A percentile compares a stretch with the other conserved stretches of the same genome.
Evolutionary conservation across 2,329 filamentous ascomycete genomes (phyloP).

Genomic region (Leptoxyphium fumago): DNA sequence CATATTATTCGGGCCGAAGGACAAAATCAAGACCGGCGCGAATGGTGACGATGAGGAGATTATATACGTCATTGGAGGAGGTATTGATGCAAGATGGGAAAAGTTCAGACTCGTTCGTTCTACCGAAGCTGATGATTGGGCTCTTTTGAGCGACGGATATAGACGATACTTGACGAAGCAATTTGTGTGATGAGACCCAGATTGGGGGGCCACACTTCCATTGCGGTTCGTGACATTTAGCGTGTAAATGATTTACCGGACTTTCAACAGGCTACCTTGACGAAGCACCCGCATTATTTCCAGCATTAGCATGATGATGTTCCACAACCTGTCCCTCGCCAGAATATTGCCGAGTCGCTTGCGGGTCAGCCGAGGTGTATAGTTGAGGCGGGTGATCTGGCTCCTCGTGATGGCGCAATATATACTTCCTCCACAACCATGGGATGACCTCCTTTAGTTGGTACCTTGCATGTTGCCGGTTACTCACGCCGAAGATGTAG

Average conservation of each 20-base stretch:
- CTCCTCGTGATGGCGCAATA: conserved; percentile 3
- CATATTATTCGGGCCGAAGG: conserved; percentile 52
- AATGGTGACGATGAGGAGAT: conserved; percentile 12
- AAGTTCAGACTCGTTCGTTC: conserved; percentile 17
- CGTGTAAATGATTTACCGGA: too few species aligned
- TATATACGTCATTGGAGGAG: conserved; percentile 20
- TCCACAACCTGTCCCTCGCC: too few species aligned
- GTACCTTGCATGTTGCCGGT: conserved; percentile 5
- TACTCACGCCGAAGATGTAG: conserved; percentile 15
- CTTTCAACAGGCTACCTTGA: too few species aligned
- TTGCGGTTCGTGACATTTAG: too few species aligned
- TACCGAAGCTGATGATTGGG: conserved; percentile 9
- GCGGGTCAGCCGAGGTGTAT: background rate
- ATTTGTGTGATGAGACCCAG: conserved; percentile 15
- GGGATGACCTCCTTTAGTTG: conserved; percentile 6
- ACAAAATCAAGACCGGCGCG: background rate
- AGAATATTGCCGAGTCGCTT: background rate
- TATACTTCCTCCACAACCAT: conserved; percentile 4
- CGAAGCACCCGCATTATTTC: too few species aligned
- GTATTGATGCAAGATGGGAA: conserved; percentile 21
- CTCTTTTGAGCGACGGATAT: conserved; percentile 16
- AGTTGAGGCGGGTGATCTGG: conserved; percentile 1
- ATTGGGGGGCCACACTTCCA: too few species aligned
- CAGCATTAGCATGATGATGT: too few species aligned
- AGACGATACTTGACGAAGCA: conserved; percentile 20